These are phyloP conservation scores for Hansenula lynferdii DNA, from an alignment of 1,139 yeast species.

Conservation along the genomic window DNA sequence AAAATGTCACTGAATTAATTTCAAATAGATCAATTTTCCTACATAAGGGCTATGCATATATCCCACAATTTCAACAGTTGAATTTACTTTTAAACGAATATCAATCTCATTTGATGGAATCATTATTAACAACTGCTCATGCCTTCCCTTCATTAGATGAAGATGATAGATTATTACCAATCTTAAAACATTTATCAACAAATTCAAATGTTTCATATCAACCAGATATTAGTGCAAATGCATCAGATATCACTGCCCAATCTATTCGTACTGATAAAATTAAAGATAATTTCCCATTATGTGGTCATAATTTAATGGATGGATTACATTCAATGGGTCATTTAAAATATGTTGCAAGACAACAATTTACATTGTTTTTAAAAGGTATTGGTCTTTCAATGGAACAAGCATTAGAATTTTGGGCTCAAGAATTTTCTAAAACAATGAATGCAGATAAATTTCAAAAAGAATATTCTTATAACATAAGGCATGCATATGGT, in stretches of 20 bases:
- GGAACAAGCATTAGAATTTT: constrained; percentile 84
- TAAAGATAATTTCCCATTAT: constrained; percentile 72
- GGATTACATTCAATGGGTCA: constrained; percentile 61
- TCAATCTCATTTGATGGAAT: constrained; percentile 43
- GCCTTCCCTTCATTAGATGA: constrained; percentile 84
- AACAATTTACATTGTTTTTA: constrained; percentile 76
- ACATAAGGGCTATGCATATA: constrained; percentile 69
- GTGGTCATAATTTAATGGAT: constrained; percentile 67
- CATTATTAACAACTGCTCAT: constrained; percentile 66
- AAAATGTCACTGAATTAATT: constrained; percentile 72
- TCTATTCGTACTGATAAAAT: constrained; percentile 53
- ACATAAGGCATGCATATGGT: constrained; percentile 85
- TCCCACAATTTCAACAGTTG: constrained; percentile 78
- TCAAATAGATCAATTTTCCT: constrained; percentile 65
- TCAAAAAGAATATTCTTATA: constrained; percentile 83
- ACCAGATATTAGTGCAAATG: constrained; percentile 19
- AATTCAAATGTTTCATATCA: constrained; percentile 48
- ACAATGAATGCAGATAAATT: constrained; percentile 68
- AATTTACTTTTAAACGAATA: constrained; percentile 67
- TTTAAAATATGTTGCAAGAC: constrained; percentile 77
- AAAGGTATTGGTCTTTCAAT: constrained; percentile 85
- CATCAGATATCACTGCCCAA: constrained; percentile 55
- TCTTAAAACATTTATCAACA: constrained; percentile 69
- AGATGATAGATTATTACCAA: constrained; percentile 84
- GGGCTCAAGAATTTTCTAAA: constrained; percentile 73